Evolutionary conservation across 495 filamentous ascomycete genomes (phyloP), one percentile per base, ranked within the genome.

Genomic region (Penicillium odoratum): DNA sequence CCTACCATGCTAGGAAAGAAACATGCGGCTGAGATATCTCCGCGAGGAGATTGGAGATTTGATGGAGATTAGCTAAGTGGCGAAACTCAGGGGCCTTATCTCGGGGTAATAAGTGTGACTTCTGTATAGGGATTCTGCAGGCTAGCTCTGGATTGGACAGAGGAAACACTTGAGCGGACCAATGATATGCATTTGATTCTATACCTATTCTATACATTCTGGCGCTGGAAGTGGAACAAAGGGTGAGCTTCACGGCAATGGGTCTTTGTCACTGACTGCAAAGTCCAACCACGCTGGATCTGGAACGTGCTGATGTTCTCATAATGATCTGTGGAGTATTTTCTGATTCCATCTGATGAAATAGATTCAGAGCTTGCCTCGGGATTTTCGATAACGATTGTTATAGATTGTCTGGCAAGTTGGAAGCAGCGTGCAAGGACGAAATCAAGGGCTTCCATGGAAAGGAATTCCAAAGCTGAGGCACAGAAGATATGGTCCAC

Each of bases 401-500:
- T 58, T 28, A 59, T 50, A 7, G 57, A 59, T 1, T 16, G 13
- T 21, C 18, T 48, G 15, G 50, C 51, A 30, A 59, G 43, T 16
- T 53, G 50, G 34, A 59, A 59, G 26, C 57, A 59, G 5, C 50
- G 33, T 9, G 43, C 57, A 34, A 59, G 57, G n/a, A 59, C 50
- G 48, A 59, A 59, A 21, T 53, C 50, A 13, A 59, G 28, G 26
- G 54, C 57, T 30, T 59, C 57, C 25, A 54, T 42, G 13, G 50
- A 21, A 25, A 59, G 50, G 13, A 53, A 59, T 8, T 59, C 43
- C 33, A 59, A 18, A 7, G 50, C 50, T 2, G 51, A 59, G 13
- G 30, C n/a, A n/a, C 57, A 59, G 31, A 59, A 53, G n/a, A 59
- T 54, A 30, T 59, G 57, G 25, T 59, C 57, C 7, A 59, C 51